Evolutionary conservation across 106 monocot genomes (phyloP).

Genomic region (Dendrobium catenatum): DNA sequence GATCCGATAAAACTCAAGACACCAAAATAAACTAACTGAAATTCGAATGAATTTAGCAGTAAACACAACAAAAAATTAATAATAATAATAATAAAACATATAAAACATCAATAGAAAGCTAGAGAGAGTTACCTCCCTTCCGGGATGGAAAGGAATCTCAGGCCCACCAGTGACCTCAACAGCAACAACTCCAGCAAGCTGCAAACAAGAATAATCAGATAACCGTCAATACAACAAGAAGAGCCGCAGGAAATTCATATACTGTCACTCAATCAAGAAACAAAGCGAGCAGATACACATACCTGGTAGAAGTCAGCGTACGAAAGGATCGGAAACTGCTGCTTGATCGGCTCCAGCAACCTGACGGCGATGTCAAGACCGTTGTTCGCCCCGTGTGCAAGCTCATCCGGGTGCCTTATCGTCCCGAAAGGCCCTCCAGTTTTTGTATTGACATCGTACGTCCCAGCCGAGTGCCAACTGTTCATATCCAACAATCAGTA

Average conservation of each 20-base stretch:
- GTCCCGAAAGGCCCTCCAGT: slow-evolving; percentile 96
- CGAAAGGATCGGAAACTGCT: slow-evolving; percentile 78
- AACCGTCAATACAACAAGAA: background rate
- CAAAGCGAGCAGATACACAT: background rate
- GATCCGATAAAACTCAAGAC: too few relatives aligned
- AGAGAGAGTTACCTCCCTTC: slow-evolving; percentile 36
- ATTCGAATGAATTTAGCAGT: too few relatives aligned
- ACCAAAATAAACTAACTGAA: too few relatives aligned
- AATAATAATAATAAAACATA: background rate
- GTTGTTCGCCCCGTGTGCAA: slow-evolving; percentile 70
- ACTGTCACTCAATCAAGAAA: slow-evolving; percentile 1
- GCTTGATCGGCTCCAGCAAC: slow-evolving; percentile 85
- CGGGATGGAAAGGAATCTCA: slow-evolving; percentile 66
- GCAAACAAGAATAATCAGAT: background rate
- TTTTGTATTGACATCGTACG: slow-evolving; percentile 64
- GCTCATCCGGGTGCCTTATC: slow-evolving; percentile 52
- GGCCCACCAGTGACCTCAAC: slow-evolving; percentile 71
- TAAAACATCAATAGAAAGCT: background rate
- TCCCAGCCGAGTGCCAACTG: slow-evolving; percentile 99
- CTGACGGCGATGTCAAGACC: slow-evolving; percentile 79
- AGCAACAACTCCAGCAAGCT: slow-evolving; percentile 73
- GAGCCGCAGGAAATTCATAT: background rate
- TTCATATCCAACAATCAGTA: background rate
- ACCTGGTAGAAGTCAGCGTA: slow-evolving; percentile 95
- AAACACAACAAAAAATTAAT: background rate